Evolutionary conservation across 2,329 filamentous ascomycete genomes (phyloP), one percentile per base, ranked within the genome.

Genomic region (Fusarium robinianum): DNA sequence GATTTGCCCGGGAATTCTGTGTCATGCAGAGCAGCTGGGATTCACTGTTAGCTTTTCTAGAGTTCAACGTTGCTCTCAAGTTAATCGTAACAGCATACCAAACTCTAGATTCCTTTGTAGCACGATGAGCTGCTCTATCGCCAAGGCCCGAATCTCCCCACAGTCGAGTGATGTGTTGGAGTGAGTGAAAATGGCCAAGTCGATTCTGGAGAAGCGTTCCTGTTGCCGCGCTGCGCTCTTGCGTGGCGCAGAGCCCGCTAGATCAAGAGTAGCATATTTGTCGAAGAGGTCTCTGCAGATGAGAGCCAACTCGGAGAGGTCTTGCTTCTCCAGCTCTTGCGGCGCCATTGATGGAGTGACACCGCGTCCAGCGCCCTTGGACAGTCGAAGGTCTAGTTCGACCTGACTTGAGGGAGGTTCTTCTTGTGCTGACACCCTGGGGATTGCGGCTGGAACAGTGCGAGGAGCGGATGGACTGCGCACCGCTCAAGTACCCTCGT

Each of bases 81-180:
- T 12, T 15, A 6, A 15, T 15, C 17, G 7, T 27, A 16, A 12
- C 5, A 11, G n/a, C 34, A 25, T 27, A 37, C 34, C 23, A 21
- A 37, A 37, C 15, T 25, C 34, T 8, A 37, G 34, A 27, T 37
- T 37, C 14, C 5, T 37, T 21, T 16, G 34, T 26, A 37, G 16
- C 15, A 27, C 5, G 22, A 17, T 15, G 18, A 37, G 34, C n/a
- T 25, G 17, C 8, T 10, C 5, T 14, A 2, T 4, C 17, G 12
- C 34, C 14, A 37, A 27, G 22, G 3, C n/a, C 21, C 9, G 8
- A 37, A 21, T 18, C 16, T 19, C 34, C 5, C 18, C 15, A 15
- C 3, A 12, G 34, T 10, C 7, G 8, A 15, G 14, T 2, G 4
- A 25, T 35, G 6, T 11, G 14, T 27, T 37, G 23, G 34, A 26